Base-by-base conservation (phyloP, 768 basidiomycete species). In the Peribolospora baueri region DNA sequence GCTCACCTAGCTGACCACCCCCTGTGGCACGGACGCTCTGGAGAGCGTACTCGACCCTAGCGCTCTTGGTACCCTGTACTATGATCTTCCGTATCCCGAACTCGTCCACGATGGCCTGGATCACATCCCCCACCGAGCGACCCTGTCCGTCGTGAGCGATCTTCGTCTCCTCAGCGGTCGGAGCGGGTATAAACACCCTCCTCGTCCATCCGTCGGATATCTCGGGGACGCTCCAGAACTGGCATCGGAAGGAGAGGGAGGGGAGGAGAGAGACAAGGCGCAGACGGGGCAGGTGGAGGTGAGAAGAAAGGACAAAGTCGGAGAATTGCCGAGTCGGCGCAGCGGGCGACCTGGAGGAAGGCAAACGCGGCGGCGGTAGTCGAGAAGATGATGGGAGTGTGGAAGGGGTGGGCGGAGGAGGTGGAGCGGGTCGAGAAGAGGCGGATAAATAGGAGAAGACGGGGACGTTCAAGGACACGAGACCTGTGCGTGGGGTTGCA, bases 231-330 rank as follows among this genome's bases (percentile, higher is more conserved):
- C 81, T 76, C 47, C 73, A 65, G 65, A 84, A 81, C 0, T 70
- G 63, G 45, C 82, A 62, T 2, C 69, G 66, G 25, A 80, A 47
- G 0, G 71, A 71, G n/a, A 82, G 71, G 11, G 70, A 65, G 4
- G 78, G 73, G 60, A 85, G 75, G 3, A 79, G 70, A 5, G 81
- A 81, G 3, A 86, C 78, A 47, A 88, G 70, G 1, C 83, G 79
- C 46, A 86, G 65, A 3, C 72, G 67, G 7, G 84, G 79, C 3
- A 70, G 70, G 61, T 81, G 80, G 43, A 81, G 69, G 65, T 81
- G 79, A 0, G 75, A 73, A 2, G 80, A 80, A 59, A 81, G 68
- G 6, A 76, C 74, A 61, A 82, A 84, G 3, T 77, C 72, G 10
- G 81, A 80, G 67, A 82, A 84, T 58, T 76, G 75, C 37, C 74